Conservation (phyloP, 352 stramenopile genomes). For the Pythium biforme region DNA sequence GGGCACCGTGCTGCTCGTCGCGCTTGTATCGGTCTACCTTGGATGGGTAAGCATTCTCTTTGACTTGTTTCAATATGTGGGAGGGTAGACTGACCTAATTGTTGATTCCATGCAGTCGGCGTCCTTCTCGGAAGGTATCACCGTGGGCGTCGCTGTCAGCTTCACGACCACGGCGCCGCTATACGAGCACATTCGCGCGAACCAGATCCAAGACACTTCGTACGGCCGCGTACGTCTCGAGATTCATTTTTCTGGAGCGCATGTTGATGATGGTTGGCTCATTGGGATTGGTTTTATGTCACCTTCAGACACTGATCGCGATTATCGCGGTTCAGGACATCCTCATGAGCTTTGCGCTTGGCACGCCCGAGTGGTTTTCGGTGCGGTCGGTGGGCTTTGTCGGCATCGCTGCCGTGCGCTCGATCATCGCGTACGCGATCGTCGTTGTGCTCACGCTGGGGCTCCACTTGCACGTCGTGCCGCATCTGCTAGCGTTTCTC, state of each 20-base stretch:
- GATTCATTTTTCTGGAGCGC: neutral
- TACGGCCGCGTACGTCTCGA: constrained; percentile 56
- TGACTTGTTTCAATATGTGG: neutral
- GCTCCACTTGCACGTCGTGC: constrained; percentile 76
- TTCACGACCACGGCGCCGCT: constrained; percentile 84
- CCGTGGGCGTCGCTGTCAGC: constrained; percentile 71
- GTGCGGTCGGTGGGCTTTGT: constrained; percentile 69
- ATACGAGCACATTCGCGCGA: constrained; percentile 78
- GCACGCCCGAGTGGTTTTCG: constrained; percentile 85
- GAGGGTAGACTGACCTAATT: neutral
- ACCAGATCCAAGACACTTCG: constrained; percentile 79
- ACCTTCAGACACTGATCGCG: constrained; percentile 66
- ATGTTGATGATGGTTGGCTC: neutral
- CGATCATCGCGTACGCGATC: constrained; percentile 65
- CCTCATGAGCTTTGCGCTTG: constrained; percentile 85
- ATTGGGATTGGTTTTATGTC: neutral
- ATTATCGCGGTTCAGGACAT: constrained; percentile 87
- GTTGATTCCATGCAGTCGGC: constrained; percentile 32
- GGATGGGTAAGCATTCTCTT: constrained; percentile 40
- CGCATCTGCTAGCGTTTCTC: constrained; percentile 66
- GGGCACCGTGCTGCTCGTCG: constrained; percentile 67
- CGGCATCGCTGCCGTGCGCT: constrained; percentile 64
- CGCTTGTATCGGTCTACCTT: constrained; percentile 66
- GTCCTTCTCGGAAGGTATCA: constrained; percentile 75
- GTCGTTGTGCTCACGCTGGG: constrained; percentile 65